These are phyloP conservation scores for Xylariaceae sp. DNA, from an alignment of 2,329 filamentous ascomycete genomes.

Conservation along the genomic window DNA sequence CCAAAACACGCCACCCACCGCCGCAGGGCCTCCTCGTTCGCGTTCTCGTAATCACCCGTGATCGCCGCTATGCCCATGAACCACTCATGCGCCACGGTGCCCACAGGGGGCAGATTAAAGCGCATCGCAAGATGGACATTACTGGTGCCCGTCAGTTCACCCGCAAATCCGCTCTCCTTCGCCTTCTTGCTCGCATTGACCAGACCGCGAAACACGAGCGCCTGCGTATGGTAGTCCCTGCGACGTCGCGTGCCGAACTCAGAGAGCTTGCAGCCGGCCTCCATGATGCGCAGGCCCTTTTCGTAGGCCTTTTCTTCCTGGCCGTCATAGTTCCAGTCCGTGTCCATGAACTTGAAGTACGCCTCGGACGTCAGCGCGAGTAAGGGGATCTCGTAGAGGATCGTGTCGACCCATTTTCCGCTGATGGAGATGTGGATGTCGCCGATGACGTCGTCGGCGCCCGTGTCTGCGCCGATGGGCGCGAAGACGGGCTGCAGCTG, in stretches of 20 bases:
- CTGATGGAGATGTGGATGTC: constrained; percentile 71
- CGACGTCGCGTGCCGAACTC: constrained; percentile 89
- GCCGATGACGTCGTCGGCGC: constrained; percentile 61
- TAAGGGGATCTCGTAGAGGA: constrained; percentile 94
- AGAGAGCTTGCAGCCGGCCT: constrained; percentile 81
- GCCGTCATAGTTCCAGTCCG: constrained; percentile 80
- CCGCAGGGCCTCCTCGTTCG: constrained; percentile 76
- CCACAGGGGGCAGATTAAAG: constrained; percentile 76
- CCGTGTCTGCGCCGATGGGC: constrained; percentile 50
- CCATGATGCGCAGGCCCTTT: constrained; percentile 72
- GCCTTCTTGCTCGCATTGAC: constrained; percentile 70
- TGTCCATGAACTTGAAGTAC: constrained; percentile 96
- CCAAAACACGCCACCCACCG: constrained; percentile 94
- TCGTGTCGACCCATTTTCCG: constrained; percentile 89
- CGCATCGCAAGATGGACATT: constrained; percentile 98
- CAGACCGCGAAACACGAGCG: constrained; percentile 84
- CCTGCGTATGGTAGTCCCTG: constrained; percentile 91
- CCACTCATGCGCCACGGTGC: constrained; percentile 94
- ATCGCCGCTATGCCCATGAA: constrained; percentile 98
- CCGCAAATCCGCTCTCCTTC: constrained; percentile 57
- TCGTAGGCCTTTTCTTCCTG: constrained; percentile 80
- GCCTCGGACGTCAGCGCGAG: constrained; percentile 89
- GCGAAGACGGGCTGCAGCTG: constrained; percentile 70
- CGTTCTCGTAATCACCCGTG: constrained; percentile 74
- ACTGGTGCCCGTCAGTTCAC: constrained; percentile 80